phyloP scores from a whole-genome alignment of 768 basidiomycete genomes.

The Sarcodon aspratus region DNA sequence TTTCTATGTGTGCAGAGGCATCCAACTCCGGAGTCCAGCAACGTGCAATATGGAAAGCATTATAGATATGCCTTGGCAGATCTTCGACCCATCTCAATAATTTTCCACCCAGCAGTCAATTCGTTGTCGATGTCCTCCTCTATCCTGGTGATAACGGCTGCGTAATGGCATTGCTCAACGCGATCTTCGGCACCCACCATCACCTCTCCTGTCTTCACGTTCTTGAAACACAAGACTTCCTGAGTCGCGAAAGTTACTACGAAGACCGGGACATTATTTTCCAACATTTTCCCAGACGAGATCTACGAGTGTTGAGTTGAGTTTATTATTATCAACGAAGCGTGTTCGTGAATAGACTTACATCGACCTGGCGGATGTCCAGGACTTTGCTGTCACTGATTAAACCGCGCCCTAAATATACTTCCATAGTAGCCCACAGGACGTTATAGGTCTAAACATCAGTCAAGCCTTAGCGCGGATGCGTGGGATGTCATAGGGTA shows the following conservation, averaged over 20 bases:
- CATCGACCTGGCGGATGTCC: constrained; percentile 96
- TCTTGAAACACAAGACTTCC: constrained; percentile 86
- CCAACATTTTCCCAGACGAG: constrained; percentile 78
- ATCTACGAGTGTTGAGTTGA: constrained; percentile 33
- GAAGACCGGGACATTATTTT: constrained; percentile 84
- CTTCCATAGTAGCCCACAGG: constrained; percentile 96
- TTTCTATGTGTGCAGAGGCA: too few relatives aligned
- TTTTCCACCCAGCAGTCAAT: constrained; percentile 96
- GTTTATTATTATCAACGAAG: background rate
- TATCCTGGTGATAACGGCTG: constrained; percentile 80
- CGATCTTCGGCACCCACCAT: constrained; percentile 79
- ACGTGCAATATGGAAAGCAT: background rate
- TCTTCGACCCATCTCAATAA: constrained; percentile 66
- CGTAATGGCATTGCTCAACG: constrained; percentile 91
- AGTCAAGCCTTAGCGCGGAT: background rate
- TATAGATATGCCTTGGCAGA: constrained; percentile 39
- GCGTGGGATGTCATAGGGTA: background rate
- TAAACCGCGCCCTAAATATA: constrained; percentile 83
- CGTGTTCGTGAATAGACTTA: constrained; percentile 28
- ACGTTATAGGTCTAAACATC: constrained; percentile 83
- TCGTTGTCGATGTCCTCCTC: constrained; percentile 86
- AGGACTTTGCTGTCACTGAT: constrained; percentile 89
- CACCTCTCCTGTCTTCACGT: constrained; percentile 81
- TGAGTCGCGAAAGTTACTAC: constrained; percentile 89
- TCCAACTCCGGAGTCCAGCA: background rate